Conservation (phyloP, 306 rosid genomes). For the Comarum palustre region DNA sequence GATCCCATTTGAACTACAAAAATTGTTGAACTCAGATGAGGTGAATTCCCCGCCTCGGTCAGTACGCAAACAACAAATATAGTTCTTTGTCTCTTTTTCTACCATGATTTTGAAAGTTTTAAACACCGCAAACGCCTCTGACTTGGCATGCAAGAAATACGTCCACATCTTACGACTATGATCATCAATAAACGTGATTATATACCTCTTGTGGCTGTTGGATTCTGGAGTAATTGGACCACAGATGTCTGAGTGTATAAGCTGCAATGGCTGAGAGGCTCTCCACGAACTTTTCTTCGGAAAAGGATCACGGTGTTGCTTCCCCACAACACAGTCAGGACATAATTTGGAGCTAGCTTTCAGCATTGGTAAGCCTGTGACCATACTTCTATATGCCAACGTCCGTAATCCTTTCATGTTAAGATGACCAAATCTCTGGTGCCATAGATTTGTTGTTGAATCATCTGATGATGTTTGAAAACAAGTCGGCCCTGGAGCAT, state of each 20-base stretch:
- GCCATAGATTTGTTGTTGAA: background rate
- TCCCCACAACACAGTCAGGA: background rate
- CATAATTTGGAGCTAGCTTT: background rate
- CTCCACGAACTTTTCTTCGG: background rate
- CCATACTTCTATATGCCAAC: background rate
- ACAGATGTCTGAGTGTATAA: background rate
- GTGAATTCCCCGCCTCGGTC: background rate
- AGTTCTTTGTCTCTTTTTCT: background rate
- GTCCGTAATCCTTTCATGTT: background rate
- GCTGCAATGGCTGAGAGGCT: background rate
- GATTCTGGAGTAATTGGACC: too few relatives aligned
- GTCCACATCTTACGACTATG: too few relatives aligned
- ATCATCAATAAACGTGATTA: too few relatives aligned
- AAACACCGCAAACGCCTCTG: too few relatives aligned
- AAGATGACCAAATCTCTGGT: background rate
- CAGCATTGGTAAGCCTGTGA: background rate
- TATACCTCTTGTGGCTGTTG: too few relatives aligned
- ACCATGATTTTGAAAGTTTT: too few relatives aligned
- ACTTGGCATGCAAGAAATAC: too few relatives aligned
- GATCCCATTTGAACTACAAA: too few relatives aligned
- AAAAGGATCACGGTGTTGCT: background rate
- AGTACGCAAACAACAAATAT: background rate
- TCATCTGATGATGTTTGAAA: background rate
- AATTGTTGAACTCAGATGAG: too few relatives aligned
- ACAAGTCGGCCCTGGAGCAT: background rate